Base-by-base conservation (phyloP, 2,329 filamentous ascomycete species). In the Diaporthe nobilis region DNA sequence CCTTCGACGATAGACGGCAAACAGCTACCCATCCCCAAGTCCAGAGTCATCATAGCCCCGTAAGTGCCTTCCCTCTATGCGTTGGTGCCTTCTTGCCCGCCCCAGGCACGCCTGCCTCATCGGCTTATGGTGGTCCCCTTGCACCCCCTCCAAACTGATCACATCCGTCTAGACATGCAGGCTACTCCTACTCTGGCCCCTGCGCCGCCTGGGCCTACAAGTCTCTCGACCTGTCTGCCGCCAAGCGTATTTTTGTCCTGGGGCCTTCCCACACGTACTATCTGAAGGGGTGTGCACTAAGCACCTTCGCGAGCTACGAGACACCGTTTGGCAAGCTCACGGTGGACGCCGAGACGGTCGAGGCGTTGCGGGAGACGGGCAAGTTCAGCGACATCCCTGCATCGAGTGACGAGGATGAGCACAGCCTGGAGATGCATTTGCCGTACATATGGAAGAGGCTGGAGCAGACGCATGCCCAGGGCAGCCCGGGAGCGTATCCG, bases 141-240 rank as follows among this genome's bases (percentile, higher is more conserved):
- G 22, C 37, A 39, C 31, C 60, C 51, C 15, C 17, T 39, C 31
- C 53, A 28, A 15, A 71, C 71, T 76, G 42, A 76, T 34, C 25
- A 20, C 39, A 34, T 20, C 44, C 71, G 63, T 73, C 44, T 79
- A 98, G 96, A 77, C 97, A 99, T 84, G 97, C 97, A 76, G 97
- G 97, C 77, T 99, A 98, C 86, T 87, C 91, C 2, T 98, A 96
- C 87, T 99, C 97, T 5, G 97, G 97, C 10, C 91, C 93, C 53
- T 96, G 95, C 79, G 97, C 97, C 58, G 97, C 96, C 58, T 98
- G 95, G 92, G 97, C 97, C 12, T 99, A 98, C 86, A 97, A 95
- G 84, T 90, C 91, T 9, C 92, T 98, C 68, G 95, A 98, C 83
- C 89, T 98, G 74, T 93, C 92, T 76, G 91, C 91, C 77, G 93